Evolutionary conservation across 2,329 filamentous ascomycete genomes (phyloP), one percentile per base, ranked within the genome.

Genomic region (Xylariaceae sp.): DNA sequence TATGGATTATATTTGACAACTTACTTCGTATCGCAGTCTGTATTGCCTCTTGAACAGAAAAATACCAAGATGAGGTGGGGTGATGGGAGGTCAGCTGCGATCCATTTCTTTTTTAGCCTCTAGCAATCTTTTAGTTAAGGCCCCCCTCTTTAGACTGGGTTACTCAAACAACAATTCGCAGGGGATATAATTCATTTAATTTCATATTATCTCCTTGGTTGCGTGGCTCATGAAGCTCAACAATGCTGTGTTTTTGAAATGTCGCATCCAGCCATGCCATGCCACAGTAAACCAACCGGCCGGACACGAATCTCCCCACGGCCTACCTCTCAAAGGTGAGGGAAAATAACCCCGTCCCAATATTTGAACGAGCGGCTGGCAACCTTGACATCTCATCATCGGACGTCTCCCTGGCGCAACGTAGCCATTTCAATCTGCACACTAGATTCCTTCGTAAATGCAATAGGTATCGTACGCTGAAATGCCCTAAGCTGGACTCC

Each of bases 391-490:
- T 43, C 40, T 7, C 37, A 34, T 48, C 32, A 29, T 34, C n/a
- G 13, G 30, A 49, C 48, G 32, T 43, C 45, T 12, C 34, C 22
- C 19, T 37, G 18, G 32, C 22, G 16, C 8, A n/a, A 5, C 9
- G 13, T 16, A 21, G 39, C 46, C 41, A 46, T 54, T 51, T 18
- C 47, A 53, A 53, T 53, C 44, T 51, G 47, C 13, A 34, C 13
- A 13, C 32, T 47, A 19, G 22, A 9, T 43, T 18, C 19, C 42
- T 30, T 21, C 32, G 30, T 40, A 41, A 36, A 34, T 9, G 47
- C 58, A 61, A 60, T 49, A 53, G 60, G 62, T 63, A 62, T 62
- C 52, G 56, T 60, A 56, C 51, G 53, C 53, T 50, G 39, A 54
- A 56, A 50, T 50, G 29, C 41, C 49, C 51, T 46, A 62, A 57